Conservation (phyloP, 441 rosid species). For the Lepidium campestre region DNA sequence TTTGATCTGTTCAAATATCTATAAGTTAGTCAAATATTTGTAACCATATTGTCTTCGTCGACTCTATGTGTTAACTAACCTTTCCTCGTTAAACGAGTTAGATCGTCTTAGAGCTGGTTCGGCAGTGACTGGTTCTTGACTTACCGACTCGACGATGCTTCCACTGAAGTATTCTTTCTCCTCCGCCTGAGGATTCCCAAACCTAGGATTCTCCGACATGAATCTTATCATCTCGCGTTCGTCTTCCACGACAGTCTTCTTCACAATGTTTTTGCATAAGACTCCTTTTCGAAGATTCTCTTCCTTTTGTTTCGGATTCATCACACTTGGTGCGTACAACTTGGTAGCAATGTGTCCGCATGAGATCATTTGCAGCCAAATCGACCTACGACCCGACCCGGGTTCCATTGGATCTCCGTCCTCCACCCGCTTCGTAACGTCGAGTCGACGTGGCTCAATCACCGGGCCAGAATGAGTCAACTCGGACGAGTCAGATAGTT, state of each 20-base stretch:
- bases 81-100: conserved; percentile 70
- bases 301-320: conserved; percentile 20
- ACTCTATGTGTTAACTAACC: conserved; percentile 34
- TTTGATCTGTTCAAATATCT: conserved; percentile 29
- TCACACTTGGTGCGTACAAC: conserved; percentile 30
- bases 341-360: conserved; percentile 53
- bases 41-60: too few species aligned
- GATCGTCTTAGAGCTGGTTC: conserved; percentile 53
- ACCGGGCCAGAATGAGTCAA: conserved; percentile 3
- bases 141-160: conserved; percentile 66
- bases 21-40: not conserved
- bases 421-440: conserved; percentile 33
- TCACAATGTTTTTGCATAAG: conserved; percentile 36
- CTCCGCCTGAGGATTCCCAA: conserved; percentile 67
- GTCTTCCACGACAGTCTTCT: conserved; percentile 40
- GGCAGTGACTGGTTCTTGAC: conserved; percentile 34
- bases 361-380: conserved; percentile 66
- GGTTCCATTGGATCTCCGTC: conserved; percentile 47
- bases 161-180: conserved; percentile 93
- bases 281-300: conserved; percentile 49
- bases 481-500: conserved; percentile 18
- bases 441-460: not conserved
- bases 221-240: conserved; percentile 43
- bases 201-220: conserved; percentile 96
- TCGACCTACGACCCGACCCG: conserved; percentile 43